Evolutionary conservation across 495 filamentous ascomycete genomes (phyloP), one percentile per base, ranked within the genome.

Genomic region (Collariella sp.): DNA sequence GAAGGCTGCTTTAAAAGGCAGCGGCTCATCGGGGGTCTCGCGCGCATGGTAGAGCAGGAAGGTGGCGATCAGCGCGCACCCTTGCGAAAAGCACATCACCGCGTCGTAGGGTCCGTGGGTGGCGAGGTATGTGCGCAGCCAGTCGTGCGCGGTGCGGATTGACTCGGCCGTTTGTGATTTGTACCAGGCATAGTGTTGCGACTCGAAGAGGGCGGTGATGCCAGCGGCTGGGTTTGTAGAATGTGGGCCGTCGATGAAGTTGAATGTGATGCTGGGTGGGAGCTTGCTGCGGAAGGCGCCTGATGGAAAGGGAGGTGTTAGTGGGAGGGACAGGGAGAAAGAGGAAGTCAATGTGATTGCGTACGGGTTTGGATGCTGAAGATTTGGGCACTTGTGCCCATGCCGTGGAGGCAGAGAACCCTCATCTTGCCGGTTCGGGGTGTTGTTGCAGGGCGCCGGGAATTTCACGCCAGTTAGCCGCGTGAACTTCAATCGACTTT

Each of bases 351-450:
- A 19, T 26, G 31, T 29, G 16, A 29, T 42, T 56, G 63, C 69
- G 61, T 58, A 79, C 83, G 69, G 10, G 80, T 79, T 56, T 85
- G 80, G 3, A 79, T 76, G 52, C 76, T 72, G 62, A 85, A 81
- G 52, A 82, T 81, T 0, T 64, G 52, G 36, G 65, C 74, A 58
- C 79, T 83, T 29, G 82, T 84, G 29, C 81, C 82, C 54, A 75
- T 73, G 9, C 80, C 83, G 62, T 86, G 83, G 16, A 86, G 79
- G 54, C 80, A 81, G 39, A 87, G 76, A 49, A 86, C 63, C 56
- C 70, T 76, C 74, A 84, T 83, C 7, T 41, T 50, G n/a, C 24
- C 22, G 23, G 55, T 12, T 38, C 13, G 2, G 40, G 2, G 3
- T 11, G n/a, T n/a, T n/a, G n/a, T n/a, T n/a, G n/a, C n/a, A n/a